Evolutionary conservation across 805 yeast genomes (phyloP), one percentile per base, ranked within the genome.

Genomic region (Candida ascalaphidarum): DNA sequence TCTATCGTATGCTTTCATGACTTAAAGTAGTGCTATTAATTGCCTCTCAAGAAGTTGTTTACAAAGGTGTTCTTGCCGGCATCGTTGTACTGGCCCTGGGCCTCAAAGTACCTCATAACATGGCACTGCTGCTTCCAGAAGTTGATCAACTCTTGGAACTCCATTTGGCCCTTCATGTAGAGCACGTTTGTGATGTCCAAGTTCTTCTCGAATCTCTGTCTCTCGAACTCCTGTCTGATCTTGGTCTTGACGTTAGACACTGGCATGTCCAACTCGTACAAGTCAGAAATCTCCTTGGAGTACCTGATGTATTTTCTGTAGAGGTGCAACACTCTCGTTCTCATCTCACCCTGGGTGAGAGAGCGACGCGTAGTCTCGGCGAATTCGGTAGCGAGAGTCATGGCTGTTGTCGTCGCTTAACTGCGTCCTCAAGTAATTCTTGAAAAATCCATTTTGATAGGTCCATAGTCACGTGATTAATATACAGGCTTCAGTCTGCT

Each of bases 71-170:
- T 70, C 46, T 71, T 68, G 42, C 65, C 68, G 36, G 73, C 70
- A 23, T 63, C 64, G 38, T 65, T 66, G 40, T 80, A 71, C 19
- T 61, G 63, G 24, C 68, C 69, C 51, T 71, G 78, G 43, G 76
- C 77, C 41, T 77, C 82, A 43, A 83, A 83, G 63, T 78, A 83
- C 58, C 79, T 74, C 76, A 81, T 65, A 25, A 83, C 84, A 55
- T 83, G 94, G 39, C 88, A 73, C 50, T 74, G 76, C 65, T 84
- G 94, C 55, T 83, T 84, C 94, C 95, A 83, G 64, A 83, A 83
- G 59, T 84, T 84, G 46, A 78, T 69, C 47, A 82, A 68, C 50
- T 83, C 94, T 60, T 83, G 95, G 58, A 76, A 84, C 54, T 84
- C 95, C 92, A 81, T 81, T 47, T 81, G 86, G 5, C 89, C 94